Conservation (phyloP, 306 rosid species). For the Pterocarpus santalinus region DNA sequence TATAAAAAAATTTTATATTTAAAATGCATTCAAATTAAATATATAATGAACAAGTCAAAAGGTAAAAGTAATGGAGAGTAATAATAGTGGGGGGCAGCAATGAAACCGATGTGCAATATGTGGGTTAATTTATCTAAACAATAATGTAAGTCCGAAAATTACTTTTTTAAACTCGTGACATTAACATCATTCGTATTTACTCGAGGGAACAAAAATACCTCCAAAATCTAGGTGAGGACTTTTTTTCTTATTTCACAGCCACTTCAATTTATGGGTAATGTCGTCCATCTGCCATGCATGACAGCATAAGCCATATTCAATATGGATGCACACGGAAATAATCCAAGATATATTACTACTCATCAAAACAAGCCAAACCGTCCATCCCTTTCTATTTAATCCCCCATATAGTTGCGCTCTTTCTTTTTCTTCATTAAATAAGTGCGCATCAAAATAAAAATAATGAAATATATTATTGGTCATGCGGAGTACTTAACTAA, state of each 20-base stretch:
- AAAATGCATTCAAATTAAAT: no score
- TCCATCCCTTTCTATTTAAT: conserved; percentile 29
- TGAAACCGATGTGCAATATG: no score
- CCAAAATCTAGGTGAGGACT: background rate
- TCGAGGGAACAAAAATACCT: background rate
- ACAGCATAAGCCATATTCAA: conserved; percentile 1
- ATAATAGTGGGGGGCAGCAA: no score
- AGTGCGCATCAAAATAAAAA: conserved; percentile 21
- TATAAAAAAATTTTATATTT: no score
- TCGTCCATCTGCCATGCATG: background rate
- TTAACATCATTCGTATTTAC: background rate
- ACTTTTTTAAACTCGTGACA: background rate
- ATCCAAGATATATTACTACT: background rate
- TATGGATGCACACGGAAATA: conserved; percentile 21
- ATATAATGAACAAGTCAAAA: no score
- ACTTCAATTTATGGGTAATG: background rate
- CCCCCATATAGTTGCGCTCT: conserved; percentile 1
- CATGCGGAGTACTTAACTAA: no score
- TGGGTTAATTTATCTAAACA: no score
- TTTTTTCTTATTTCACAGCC: background rate
- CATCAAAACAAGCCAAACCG: background rate
- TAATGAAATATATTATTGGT: background rate
- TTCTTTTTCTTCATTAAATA: conserved; percentile 31
- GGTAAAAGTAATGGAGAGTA: no score
- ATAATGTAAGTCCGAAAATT: background rate